Base-by-base conservation (phyloP, 1,139 yeast genomes). In the Blastobotrys petasosporus region DNA sequence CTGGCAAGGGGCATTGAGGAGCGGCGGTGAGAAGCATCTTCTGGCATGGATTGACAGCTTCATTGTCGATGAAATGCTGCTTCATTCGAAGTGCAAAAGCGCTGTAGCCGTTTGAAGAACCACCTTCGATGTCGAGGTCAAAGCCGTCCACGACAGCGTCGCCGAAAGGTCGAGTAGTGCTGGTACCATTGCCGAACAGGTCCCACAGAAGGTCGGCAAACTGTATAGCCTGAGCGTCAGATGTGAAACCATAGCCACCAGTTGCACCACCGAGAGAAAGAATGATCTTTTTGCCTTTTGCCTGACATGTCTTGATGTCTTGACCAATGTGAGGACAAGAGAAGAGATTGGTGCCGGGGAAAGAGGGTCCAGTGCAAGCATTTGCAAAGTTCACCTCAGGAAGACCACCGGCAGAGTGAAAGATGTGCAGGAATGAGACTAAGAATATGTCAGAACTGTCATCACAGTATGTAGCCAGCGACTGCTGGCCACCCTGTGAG, bases 1-100 rank as follows among this genome's bases (percentile, higher is more conserved):
- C 97, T 15, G 97, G 97, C 60, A 82, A 84, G 20, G 83, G 85
- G 68, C 97, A 90, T 69, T 90, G 97, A 20, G 97, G 97, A 53
- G 97, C 95, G 53, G 95, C 95, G 47, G 94, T 77, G 42, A 90
- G 70, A 64, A 84, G 87, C 67, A 85, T 88, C 13, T 64, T 60
- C 62, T 57, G 59, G 23, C 34, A 36, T 8, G 37, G 30, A 6
- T 12, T 20, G 15, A 15, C 15, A 29, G 60, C 53, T 13, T 59
- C 82, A n/a, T 68, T 59, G 9, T 51, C 35, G 15, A 69, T 68
- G 56, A 74, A 86, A 52, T 76, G 68, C 2, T 61, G 56, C 68
- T 92, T 80, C 59, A 90, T 72, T 40, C 56, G 53, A 23, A 50
- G 57, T 16, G 63, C 82, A 50, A 82, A 66, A 4, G 80, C 77